These are phyloP conservation scores for Neurospora crassa DNA, from an alignment of 2,329 filamentous ascomycete genomes.

Conservation along the genomic window DNA sequence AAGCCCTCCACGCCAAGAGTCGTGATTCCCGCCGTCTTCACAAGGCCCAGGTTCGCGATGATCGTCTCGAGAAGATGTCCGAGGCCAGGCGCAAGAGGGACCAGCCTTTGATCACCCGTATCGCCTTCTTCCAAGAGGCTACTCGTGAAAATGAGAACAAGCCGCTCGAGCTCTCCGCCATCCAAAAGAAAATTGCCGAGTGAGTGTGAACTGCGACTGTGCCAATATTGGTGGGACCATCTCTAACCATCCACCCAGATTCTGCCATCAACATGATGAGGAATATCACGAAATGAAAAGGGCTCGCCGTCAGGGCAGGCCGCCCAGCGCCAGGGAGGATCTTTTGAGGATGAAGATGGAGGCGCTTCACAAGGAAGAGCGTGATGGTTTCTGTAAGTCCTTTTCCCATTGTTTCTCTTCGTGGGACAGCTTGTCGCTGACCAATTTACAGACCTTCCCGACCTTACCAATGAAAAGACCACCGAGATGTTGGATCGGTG, in stretches of 20 bases:
- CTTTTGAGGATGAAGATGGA: constrained; percentile 62
- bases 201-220: constrained; percentile 28
- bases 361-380: constrained; percentile 67
- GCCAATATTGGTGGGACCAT: not conserved
- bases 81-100: constrained; percentile 64
- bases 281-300: constrained; percentile 58
- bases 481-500: constrained; percentile 58
- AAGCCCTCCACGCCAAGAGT: constrained; percentile 77
- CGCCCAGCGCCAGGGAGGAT: constrained; percentile 68
- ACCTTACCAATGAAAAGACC: constrained; percentile 60
- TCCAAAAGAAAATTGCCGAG: constrained; percentile 54
- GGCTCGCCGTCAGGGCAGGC: constrained; percentile 66
- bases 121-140: constrained; percentile 62
- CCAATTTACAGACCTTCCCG: constrained; percentile 52
- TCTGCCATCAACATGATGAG: constrained; percentile 59
- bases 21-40: constrained; percentile 76
- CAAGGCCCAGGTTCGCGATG: constrained; percentile 69
- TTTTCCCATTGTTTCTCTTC: not conserved
- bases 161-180: constrained; percentile 42
- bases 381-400: constrained; percentile 66
- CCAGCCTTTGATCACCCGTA: constrained; percentile 59
- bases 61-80: constrained; percentile 66
- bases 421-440: not conserved
- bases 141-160: constrained; percentile 41
- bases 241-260: constrained; percentile 33